A percentile compares a stretch with the other conserved stretches of the same genome.
Evolutionary conservation across 2,329 filamentous ascomycete species (phyloP).

Genomic region (Penicillium sp.): DNA sequence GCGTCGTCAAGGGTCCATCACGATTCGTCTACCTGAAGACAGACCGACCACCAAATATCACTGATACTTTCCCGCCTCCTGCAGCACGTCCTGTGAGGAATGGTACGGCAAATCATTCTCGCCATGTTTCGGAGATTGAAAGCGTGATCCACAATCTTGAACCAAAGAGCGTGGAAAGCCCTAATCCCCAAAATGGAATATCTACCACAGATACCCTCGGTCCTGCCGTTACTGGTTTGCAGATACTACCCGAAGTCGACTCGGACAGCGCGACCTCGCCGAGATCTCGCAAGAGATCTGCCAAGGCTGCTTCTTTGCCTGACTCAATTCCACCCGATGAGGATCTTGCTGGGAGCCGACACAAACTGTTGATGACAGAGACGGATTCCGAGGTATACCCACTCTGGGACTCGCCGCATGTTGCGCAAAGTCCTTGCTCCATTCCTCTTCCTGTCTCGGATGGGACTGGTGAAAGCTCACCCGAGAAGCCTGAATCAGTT

Average conservation of each 20-base stretch:
- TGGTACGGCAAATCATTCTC: neutral
- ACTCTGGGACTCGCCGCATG: neutral
- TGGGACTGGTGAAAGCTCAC: neutral
- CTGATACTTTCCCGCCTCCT: neutral
- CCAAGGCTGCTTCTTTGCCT: conserved; percentile 29
- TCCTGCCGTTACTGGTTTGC: neutral
- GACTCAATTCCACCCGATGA: conserved; percentile 27
- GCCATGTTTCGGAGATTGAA: neutral
- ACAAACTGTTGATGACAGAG: neutral
- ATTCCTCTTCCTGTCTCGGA: conserved; percentile 13
- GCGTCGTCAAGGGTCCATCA: neutral
- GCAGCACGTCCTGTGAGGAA: neutral
- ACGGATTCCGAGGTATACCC: neutral
- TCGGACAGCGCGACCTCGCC: neutral
- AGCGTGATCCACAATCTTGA: neutral
- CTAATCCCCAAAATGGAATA: neutral
- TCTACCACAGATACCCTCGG: neutral
- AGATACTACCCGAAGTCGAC: neutral
- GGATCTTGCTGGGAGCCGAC: conserved; percentile 8
- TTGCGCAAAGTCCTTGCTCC: neutral
- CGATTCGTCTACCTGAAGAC: conserved; percentile 2
- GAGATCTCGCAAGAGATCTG: conserved; percentile 29
- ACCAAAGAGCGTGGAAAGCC: neutral
- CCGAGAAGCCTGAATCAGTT: neutral
- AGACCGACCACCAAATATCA: neutral